Evolutionary conservation across 768 basidiomycete species (phyloP).

Genomic region (Paxillus rubicundulus): DNA sequence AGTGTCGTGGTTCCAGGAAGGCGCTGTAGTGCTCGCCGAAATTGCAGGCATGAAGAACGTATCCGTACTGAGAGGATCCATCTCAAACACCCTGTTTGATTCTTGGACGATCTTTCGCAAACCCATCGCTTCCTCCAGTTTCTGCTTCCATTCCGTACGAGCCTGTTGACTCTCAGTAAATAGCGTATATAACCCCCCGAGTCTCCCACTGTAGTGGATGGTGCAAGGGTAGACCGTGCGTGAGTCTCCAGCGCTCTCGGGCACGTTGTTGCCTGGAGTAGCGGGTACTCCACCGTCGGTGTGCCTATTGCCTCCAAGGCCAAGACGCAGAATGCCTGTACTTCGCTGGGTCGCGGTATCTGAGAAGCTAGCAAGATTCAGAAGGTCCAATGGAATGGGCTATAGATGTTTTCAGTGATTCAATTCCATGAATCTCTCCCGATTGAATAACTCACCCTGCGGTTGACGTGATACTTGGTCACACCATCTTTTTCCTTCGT

Average conservation of each 20-base stretch:
- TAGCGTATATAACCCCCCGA: slow-evolving; percentile 82
- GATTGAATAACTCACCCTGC: slow-evolving; percentile 52
- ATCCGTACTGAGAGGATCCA: slow-evolving; percentile 84
- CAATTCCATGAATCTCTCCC: neutral
- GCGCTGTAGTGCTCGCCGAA: slow-evolving; percentile 40
- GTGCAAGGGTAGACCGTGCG: slow-evolving; percentile 85
- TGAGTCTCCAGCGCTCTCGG: slow-evolving; percentile 55
- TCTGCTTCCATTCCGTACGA: slow-evolving; percentile 85
- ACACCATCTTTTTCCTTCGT: slow-evolving; percentile 73
- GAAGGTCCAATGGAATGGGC: slow-evolving; percentile 91
- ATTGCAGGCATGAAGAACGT: slow-evolving; percentile 81
- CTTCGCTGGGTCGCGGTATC: slow-evolving; percentile 77
- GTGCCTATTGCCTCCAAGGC: slow-evolving; percentile 43
- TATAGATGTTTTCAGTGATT: slow-evolving; percentile 28
- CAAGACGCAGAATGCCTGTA: slow-evolving; percentile 65
- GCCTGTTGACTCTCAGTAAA: slow-evolving; percentile 80
- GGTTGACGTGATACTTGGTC: slow-evolving; percentile 75
- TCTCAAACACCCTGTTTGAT: slow-evolving; percentile 92
- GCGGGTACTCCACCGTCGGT: slow-evolving; percentile 24
- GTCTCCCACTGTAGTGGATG: slow-evolving; percentile 83
- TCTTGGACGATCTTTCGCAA: slow-evolving; percentile 86
- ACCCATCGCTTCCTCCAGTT: slow-evolving; percentile 84
- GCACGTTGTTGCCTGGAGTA: slow-evolving; percentile 28
- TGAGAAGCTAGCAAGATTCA: slow-evolving; percentile 80
- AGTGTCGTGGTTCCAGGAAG: slow-evolving; percentile 67